Evolutionary conservation across 1,139 yeast species (phyloP), one percentile per base, ranked within the genome.

Genomic region (Sugiyamaella neomexicana): DNA sequence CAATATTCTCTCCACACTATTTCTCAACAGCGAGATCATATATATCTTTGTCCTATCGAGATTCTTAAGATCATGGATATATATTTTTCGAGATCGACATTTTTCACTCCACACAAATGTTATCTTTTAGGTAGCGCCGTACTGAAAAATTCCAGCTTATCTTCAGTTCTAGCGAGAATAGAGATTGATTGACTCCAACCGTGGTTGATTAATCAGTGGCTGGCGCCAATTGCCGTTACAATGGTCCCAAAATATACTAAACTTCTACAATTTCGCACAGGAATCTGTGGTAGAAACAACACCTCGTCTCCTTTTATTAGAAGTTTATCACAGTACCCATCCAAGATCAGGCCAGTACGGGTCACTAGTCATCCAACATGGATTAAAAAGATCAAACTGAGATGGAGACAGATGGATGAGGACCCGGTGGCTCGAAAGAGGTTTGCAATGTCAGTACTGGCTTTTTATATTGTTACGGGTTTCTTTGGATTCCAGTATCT

Each of bases 401-500:
- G 47, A 45, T 61, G 64, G 64, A 49, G 45, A 23, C 49, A 57
- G 38, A 50, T 60, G 39, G 60, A 58, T 40, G 56, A 55, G 7
- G 63, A 64, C 41, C 60, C 67, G 1, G 55, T 57, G 46, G 44
- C 56, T 50, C 55, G 62, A 32, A 52, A 58, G 45, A 54, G 50
- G 47, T 46, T 54, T 25, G 57, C 57, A 5, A 25, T 54, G 49
- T 16, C 41, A 8, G 45, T 66, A 55, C 60, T 68, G 42, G 57
- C 59, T 5, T 56, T 68, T n/a, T 68, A 68, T 44, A 53, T 60
- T 31, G 58, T 62, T 10, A 62, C 68, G 6, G 71, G 68, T 1
- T 58, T 59, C 36, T 67, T 66, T 23, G 70, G 68, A 12, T 59
- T 65, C 40, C 69, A 62, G 52, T 71, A 71, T 56, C 64, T 71